A percentile compares a stretch with the other conserved stretches of the same genome.
These are phyloP conservation scores for Malassezia caprae DNA, from an alignment of 1,284 basidiomycete genomes.

Conservation along the genomic window DNA sequence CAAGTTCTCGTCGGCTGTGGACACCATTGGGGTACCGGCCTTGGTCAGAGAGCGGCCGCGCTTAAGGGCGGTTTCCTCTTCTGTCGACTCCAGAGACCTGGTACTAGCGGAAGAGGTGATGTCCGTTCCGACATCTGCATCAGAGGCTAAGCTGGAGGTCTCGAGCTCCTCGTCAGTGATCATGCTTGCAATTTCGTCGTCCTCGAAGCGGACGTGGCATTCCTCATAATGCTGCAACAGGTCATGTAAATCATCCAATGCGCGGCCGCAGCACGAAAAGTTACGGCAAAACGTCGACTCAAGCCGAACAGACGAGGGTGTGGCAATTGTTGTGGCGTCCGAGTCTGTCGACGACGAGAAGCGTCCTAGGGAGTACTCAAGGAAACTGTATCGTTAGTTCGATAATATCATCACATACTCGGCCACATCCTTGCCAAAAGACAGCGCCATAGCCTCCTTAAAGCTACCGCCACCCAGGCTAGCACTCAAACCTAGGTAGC, in stretches of 20 bases:
- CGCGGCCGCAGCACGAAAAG: conserved; percentile 45
- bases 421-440: conserved; percentile 41
- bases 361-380: conserved; percentile 42
- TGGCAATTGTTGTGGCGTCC: conserved; percentile 33
- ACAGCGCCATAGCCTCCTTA: conserved; percentile 40
- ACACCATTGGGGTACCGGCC: conserved; percentile 15
- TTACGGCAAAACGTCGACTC: conserved; percentile 47
- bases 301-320: conserved; percentile 36
- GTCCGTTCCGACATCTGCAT: background rate
- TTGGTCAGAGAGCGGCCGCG: conserved; percentile 10
- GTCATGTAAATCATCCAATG: conserved; percentile 44
- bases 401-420: conserved; percentile 27
- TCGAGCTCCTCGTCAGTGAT: conserved; percentile 37
- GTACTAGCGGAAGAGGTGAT: background rate
- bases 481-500: conserved; percentile 13
- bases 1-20: conserved; percentile 22
- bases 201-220: conserved; percentile 45
- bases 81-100: background rate
- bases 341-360: conserved; percentile 43
- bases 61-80: conserved; percentile 8
- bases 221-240: conserved; percentile 48
- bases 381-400: conserved; percentile 22
- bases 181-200: conserved; percentile 38
- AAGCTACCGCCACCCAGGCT: conserved; percentile 26
- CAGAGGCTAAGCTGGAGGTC: conserved; percentile 20